Evolutionary conservation across 257 asterid species (phyloP).

Genomic region (Lithospermum erythrorhizon): DNA sequence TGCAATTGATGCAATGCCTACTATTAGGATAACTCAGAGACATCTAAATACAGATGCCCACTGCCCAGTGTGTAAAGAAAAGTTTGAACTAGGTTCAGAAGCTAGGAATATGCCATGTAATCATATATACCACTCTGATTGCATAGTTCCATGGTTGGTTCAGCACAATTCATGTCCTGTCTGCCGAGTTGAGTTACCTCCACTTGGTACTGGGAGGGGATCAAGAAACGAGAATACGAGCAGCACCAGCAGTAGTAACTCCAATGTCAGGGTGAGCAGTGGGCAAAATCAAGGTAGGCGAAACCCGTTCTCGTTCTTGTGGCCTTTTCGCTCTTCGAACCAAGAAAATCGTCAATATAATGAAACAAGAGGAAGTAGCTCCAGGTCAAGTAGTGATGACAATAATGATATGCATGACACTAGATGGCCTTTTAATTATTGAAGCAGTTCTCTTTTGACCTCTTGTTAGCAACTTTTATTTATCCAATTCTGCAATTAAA

Average conservation of each 20-base stretch:
- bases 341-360: slow-evolving; percentile 25
- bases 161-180: slow-evolving; percentile 57
- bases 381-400: slow-evolving; percentile 28
- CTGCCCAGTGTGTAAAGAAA: slow-evolving; percentile 53
- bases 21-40: slow-evolving; percentile 24
- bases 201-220: slow-evolving; percentile 21
- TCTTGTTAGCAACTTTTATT: neutral
- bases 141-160: slow-evolving; percentile 49
- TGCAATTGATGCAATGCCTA: slow-evolving; percentile 41
- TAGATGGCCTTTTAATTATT: slow-evolving; percentile 37
- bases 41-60: slow-evolving; percentile 29
- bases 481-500: no score
- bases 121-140: slow-evolving; percentile 46
- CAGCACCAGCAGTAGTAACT: slow-evolving; percentile 18
- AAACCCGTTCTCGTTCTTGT: slow-evolving; percentile 68
- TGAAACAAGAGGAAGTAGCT: slow-evolving; percentile 30
- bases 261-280: slow-evolving; percentile 29
- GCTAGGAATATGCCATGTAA: slow-evolving; percentile 48
- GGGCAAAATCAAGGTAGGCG: slow-evolving; percentile 59
- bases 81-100: slow-evolving; percentile 32
- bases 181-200: slow-evolving; percentile 42
- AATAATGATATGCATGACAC: slow-evolving; percentile 18
- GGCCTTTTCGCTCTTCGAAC: slow-evolving; percentile 54
- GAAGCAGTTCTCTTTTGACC: neutral
- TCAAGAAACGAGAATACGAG: slow-evolving; percentile 26